Conservation (phyloP, 2,329 filamentous ascomycete species). For the Orbilia oligospora region DNA sequence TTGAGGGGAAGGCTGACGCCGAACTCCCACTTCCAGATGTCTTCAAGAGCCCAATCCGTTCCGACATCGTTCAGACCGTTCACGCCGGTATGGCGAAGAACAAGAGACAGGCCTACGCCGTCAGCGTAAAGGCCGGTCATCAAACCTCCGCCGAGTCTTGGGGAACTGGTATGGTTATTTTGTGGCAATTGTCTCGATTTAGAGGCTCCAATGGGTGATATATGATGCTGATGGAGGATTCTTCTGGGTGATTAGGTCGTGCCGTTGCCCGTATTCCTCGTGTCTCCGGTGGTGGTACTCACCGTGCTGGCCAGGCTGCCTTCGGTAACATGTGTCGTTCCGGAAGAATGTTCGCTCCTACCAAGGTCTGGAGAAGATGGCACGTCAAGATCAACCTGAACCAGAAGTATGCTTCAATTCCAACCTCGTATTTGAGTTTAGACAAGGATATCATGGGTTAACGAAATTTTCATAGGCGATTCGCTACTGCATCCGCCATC, state of each 20-base stretch:
- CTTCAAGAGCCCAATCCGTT: conserved; percentile 97
- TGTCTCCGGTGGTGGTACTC: conserved; percentile 99
- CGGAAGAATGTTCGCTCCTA: conserved; percentile 99
- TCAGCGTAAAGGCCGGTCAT: conserved; percentile 99
- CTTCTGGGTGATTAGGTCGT: conserved; percentile 76
- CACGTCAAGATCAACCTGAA: conserved; percentile 99
- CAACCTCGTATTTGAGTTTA: conserved; percentile 55
- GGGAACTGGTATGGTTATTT: conserved; percentile 87
- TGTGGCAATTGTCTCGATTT: conserved; percentile 8
- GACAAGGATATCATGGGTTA: conserved; percentile 18
- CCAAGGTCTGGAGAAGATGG: conserved; percentile 99
- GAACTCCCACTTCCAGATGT: conserved; percentile 95
- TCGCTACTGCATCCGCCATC: conserved; percentile 96
- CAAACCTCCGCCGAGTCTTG: conserved; percentile 99
- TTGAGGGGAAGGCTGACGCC: conserved; percentile 91
- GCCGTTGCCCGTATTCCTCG: conserved; percentile 99
- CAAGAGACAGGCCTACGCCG: conserved; percentile 99
- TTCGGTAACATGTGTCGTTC: conserved; percentile 99
- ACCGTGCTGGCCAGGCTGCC: conserved; percentile 99
- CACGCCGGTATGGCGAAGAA: conserved; percentile 99
- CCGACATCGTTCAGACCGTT: conserved; percentile 96
- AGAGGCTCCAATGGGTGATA: conserved; percentile 22
- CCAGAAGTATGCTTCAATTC: conserved; percentile 80
- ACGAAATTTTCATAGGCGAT: conserved; percentile 75
- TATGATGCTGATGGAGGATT: conserved; percentile 59